Evolutionary conservation across 2,329 filamentous ascomycete species (phyloP), one percentile per base, ranked within the genome.

Genomic region (Cladosporium sp.): DNA sequence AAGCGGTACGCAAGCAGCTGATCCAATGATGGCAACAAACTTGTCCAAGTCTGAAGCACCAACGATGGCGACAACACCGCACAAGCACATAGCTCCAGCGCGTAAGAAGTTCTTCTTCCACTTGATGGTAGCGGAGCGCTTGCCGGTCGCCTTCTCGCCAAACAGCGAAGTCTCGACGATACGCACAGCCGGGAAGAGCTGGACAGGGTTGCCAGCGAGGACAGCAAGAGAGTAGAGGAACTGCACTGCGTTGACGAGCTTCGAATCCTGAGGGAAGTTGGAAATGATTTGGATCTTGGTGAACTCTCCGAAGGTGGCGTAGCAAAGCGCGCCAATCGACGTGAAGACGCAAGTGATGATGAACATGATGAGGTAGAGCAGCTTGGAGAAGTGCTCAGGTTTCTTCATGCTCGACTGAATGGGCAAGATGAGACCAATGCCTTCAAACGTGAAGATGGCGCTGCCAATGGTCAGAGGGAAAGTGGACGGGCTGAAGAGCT

Each of bases 371-470:
- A 83, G 64, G 61, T 80, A 87, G 1, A 91, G 82, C 3, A 91
- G 79, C 59, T 77, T 78, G 65, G 83, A 80, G 66, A 91, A 91
- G 17, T 85, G 80, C 62, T 89, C 78, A 0, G 88, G 88, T 59
- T 85, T 78, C 66, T 83, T 83, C 88, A 91, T 91, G 59, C 85
- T 88, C 8, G 86, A 88, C 69, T 90, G 87, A 56, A 91, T 91
- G 0, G 88, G 88, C 8, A 91, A 76, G 63, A 91, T 89, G 22
- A 91, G 82, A 1, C 88, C 88, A 49, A 91, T 90, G 50, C 88
- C 88, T 70, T 91, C 88, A 65, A 90, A 91, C 0, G 88, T 90
- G 74, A 90, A 91, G 68, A 91, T 90, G 38, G 87, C 84, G 1
- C 86, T 84, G 55, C 88, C 88, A 50, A 91, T 82, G 25, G 87